Base-by-base conservation (phyloP, 1,284 basidiomycete species). In the Ustilago sp. region DNA sequence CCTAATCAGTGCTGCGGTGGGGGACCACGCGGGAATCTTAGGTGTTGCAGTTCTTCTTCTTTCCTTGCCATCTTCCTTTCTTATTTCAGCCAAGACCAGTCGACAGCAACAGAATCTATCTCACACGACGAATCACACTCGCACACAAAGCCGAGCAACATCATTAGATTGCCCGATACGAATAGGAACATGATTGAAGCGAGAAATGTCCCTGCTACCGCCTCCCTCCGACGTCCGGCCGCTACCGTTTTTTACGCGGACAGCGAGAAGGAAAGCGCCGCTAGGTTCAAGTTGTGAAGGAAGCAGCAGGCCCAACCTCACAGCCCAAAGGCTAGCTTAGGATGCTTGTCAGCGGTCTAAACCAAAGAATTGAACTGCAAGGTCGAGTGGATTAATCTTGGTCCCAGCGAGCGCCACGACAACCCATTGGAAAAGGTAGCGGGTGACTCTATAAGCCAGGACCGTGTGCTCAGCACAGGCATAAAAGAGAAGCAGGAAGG, bases 1-100 rank as follows among this genome's bases (percentile, higher is more conserved):
- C 90, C 89, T 87, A 91, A 91, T 91, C 90, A 92, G 91, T 92
- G 92, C 91, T 91, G 91, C 88, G 90, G 91, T 91, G 91, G 91
- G 91, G 91, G 91, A 91, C 91, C 91, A 91, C 90, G 89, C 88
- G 90, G 90, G 91, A 91, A 91, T 91, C 91, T 90, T 91, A 88
- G 90, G 90, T 91, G 91, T 90, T 59, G 36, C 59, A 56, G 51
- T 63, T 68, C 28, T 54, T n/a, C 38, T 50, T 32, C 48, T 45
- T 45, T 19, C n/a, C 23, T 28, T 41, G 39, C 17, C 4, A 17
- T 15, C 39, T 12, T 41, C 13, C 13, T 17, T 41, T 41, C 28
- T 48, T 48, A 19, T 31, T 13, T 48, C 45, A 48, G 13, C n/a
- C 28, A 28, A 50, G n/a, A 15, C 11, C 1, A 7, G 17, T 45